Evolutionary conservation across 441 rosid species (phyloP), one percentile per base, ranked within the genome.

Genomic region (Breynia disticha): DNA sequence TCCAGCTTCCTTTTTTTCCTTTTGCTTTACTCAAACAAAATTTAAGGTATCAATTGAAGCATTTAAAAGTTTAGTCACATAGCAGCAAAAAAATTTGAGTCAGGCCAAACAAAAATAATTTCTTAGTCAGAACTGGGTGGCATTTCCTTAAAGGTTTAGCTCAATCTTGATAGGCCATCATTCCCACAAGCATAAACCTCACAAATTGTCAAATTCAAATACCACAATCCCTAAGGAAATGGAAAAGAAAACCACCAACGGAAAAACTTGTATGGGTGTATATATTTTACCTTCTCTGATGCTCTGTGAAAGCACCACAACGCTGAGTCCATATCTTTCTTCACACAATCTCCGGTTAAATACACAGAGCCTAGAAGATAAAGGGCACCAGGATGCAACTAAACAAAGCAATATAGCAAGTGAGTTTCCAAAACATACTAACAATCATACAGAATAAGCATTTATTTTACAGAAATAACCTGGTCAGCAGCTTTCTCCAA

Each of bases 371-470:
- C 96, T n/a, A 87, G 72, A 57, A 91, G 96, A 69, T 85, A 87
- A 56, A 87, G 90, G 44, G 95, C 95, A 67, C 91, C 87, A 67
- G 96, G 89, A 80, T 90, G 96, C 76, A 90, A 69, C 96, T 84
- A 54, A 74, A 63, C 35, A 70, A n/a, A 48, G 55, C 48, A 65
- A 66, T 60, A 46, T 60, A 46, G 39, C 59, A 14, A 3, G 55
- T 77, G 53, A 79, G 82, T 50, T 55, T 60, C 35, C 24, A 11
- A 46, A 49, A 59, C 54, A 48, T 24, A 15, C 38, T 0, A 19
- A 18, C 48, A 56, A 48, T 52, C 58, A 68, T 46, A 32, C 41
- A 19, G 37, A 48, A 46, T 43, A 44, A 60, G 11, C 10, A 17
- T 21, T 35, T 22, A 17, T 39, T 35, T 42, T 48, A 52, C 14